Percentiles rank a stretch among this genome's conserved stretches.
Evolutionary conservation across 352 stramenopile species (phyloP).

Genomic region (Phytophthora pistaciae): DNA sequence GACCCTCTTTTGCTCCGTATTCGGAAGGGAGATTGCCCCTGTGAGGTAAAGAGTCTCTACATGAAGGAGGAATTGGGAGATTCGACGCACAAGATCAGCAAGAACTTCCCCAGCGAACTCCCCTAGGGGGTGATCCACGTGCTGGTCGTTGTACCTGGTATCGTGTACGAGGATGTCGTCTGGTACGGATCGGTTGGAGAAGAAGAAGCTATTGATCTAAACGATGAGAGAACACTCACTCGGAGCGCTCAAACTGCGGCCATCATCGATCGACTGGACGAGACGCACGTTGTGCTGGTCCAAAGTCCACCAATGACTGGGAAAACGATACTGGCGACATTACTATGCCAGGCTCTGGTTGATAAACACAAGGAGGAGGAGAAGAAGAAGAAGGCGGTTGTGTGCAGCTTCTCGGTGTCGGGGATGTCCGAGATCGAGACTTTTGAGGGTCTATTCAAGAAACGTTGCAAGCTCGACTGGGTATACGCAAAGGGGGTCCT

Average conservation of each 20-base stretch:
- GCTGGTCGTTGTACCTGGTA: too few species aligned
- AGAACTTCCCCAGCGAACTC: too few species aligned
- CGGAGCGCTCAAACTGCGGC: neutral
- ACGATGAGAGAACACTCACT: neutral
- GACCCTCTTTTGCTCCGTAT: neutral
- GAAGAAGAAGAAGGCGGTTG: neutral
- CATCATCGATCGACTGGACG: neutral
- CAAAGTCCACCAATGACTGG: conserved; percentile 1
- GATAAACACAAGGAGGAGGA: neutral
- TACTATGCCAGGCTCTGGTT: neutral
- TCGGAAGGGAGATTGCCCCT: too few species aligned
- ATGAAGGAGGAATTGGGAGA: too few species aligned
- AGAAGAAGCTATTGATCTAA: neutral
- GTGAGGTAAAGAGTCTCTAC: too few species aligned
- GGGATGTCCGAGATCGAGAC: neutral
- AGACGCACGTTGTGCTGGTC: neutral
- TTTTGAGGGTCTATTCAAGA: neutral
- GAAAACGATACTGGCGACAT: neutral
- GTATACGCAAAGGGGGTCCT: neutral
- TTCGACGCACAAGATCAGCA: neutral
- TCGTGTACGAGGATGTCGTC: neutral
- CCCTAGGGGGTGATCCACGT: too few species aligned
- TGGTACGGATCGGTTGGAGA: neutral
- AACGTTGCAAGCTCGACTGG: neutral
- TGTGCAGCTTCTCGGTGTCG: neutral